Percentiles rank a stretch among this genome's conserved stretches.
Evolutionary conservation across 2,329 filamentous ascomycete genomes (phyloP).

Genomic region (Gaeumannomyces tritici): DNA sequence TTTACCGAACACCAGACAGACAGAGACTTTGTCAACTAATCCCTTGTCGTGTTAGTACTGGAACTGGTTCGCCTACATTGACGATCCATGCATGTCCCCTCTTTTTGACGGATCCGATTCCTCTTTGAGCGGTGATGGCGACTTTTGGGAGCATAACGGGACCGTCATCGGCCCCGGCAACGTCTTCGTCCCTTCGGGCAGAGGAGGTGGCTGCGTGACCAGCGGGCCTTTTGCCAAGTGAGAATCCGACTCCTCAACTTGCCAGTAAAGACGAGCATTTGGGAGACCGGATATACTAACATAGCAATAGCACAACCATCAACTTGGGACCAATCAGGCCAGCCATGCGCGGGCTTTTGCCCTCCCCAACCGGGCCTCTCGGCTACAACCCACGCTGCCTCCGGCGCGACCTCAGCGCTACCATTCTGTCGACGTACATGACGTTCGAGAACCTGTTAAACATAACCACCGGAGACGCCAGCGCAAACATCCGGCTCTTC

Average conservation of each 20-base stretch:
- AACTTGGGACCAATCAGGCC: constrained; percentile 7
- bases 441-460: constrained; percentile 2
- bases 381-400: constrained; percentile 1
- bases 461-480: constrained; percentile 11
- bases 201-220: neutral
- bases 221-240: constrained; percentile 17
- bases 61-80: neutral
- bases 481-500: constrained; percentile 3
- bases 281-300: no score
- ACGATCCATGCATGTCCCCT: neutral
- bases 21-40: no score
- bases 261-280: neutral
- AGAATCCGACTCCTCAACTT: neutral
- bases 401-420: neutral
- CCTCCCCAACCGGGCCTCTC: neutral
- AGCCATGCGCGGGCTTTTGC: neutral
- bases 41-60: constrained; percentile 12
- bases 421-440: neutral
- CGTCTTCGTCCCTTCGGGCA: neutral
- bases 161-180: neutral
- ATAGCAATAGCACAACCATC: constrained; percentile 11
- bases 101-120: neutral
- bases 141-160: constrained; percentile 6
- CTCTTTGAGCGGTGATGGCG: neutral
- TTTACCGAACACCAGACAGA: neutral